Base-by-base conservation (phyloP, 768 basidiomycete genomes). In the Rubroboletus pulcherrimus region DNA sequence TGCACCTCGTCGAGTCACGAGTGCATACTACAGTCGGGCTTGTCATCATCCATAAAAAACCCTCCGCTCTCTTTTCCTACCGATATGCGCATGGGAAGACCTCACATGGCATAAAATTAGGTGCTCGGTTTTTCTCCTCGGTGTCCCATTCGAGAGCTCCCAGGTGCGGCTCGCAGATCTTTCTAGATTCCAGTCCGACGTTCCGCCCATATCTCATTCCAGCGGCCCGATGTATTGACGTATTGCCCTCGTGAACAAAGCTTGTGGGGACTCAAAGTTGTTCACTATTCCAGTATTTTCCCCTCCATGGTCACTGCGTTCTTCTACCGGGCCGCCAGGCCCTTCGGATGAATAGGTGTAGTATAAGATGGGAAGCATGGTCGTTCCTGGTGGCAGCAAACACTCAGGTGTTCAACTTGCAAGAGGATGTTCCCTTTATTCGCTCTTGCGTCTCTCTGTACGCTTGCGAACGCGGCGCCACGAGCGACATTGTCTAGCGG, bases 401-500 rank as follows among this genome's bases (percentile, higher is more conserved):
- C 3, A 40, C 7, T 26, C 12, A 15, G 3, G 49, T 5, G 21
- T 26, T 33, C 19, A 15, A 12, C 39, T 31, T 19, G 30, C 19
- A 21, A 4, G 30, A 29, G 15, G 24, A 60, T 60, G 59, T 19
- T 51, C 38, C 29, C 30, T 34, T 15, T 30, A 14, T 31, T 48
- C 1, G 24, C 30, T 35, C 19, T 62, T 7, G 15, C 30, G 49
- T 55, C 42, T 26, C 35, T 62, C 45, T 30, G 11, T 40, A 15
- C 24, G 3, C 17, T 51, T 39, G 41, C 37, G 8, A 47, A 39
- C 53, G 56, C 59, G n/a, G 44, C 53, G 3, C 40, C 65, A 34
- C 38, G 5, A 29, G 46, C 51, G 21, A 26, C 40, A 24, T 26
- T 51, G 35, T 53, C 56, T 14, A 42, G 46, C 15, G 24, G 37